These are phyloP conservation scores for Glycine soja DNA, from an alignment of 306 rosid genomes.

Conservation along the genomic window DNA sequence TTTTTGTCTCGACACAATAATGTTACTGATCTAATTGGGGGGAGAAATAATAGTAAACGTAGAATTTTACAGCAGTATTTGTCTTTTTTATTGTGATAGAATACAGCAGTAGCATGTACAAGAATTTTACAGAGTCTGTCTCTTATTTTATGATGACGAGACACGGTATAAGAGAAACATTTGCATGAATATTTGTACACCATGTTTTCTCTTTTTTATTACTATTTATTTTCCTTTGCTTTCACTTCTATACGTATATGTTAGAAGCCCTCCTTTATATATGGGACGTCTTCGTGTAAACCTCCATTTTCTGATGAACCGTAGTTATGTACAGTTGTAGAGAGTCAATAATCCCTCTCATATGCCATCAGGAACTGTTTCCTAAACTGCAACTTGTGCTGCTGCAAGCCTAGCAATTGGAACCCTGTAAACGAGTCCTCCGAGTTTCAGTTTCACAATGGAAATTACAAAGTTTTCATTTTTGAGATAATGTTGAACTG, in stretches of 20 bases:
- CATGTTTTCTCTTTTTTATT: slow-evolving; percentile 24
- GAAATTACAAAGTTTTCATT: slow-evolving; percentile 9
- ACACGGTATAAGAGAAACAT: slow-evolving; percentile 21
- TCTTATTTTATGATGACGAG: slow-evolving; percentile 39
- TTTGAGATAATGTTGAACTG: neutral
- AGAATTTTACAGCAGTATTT: too few species aligned
- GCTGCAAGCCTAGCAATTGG: slow-evolving; percentile 99
- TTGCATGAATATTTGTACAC: slow-evolving; percentile 38
- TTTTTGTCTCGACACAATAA: too few species aligned
- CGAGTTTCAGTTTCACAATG: slow-evolving; percentile 32
- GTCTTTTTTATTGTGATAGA: neutral
- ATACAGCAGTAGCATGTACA: slow-evolving; percentile 37
- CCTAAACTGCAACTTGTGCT: slow-evolving; percentile 77
- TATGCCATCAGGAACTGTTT: neutral
- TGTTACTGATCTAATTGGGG: too few species aligned
- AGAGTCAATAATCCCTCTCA: slow-evolving; percentile 40
- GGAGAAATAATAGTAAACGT: too few species aligned
- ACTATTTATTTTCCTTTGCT: slow-evolving; percentile 7
- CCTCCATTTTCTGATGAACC: slow-evolving; percentile 37
- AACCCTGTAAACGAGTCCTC: slow-evolving; percentile 63
- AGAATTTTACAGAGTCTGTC: slow-evolving; percentile 33
- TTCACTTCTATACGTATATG: slow-evolving; percentile 40
- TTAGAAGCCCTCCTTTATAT: slow-evolving; percentile 38
- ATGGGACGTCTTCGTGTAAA: slow-evolving; percentile 10
- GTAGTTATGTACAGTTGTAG: slow-evolving; percentile 43